phyloP scores from a whole-genome alignment of 202 grass and related monocot species.

The Musa balbisiana region DNA sequence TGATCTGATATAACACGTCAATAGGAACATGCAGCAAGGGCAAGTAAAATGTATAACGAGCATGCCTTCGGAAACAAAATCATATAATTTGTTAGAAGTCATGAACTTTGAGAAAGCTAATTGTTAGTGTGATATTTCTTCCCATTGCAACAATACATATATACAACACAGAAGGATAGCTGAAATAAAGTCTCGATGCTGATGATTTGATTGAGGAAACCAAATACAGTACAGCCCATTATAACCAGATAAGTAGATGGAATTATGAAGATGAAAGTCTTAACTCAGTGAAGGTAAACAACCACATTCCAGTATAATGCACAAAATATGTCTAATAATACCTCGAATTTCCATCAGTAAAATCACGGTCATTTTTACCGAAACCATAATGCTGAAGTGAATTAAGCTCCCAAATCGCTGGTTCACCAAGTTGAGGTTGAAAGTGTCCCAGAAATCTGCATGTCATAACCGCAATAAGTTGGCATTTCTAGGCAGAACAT shows the following conservation, averaged over 20 bases:
- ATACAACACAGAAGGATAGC: background rate
- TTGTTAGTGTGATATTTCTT: too few relatives aligned
- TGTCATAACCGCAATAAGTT: background rate
- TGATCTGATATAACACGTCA: background rate
- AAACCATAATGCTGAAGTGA: slow-evolving; percentile 79
- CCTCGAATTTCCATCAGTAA: slow-evolving; percentile 54
- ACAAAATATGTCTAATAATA: background rate
- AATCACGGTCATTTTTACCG: slow-evolving; percentile 49
- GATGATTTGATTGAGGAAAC: too few relatives aligned
- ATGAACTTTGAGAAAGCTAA: too few relatives aligned
- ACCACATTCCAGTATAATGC: background rate
- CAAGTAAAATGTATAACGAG: background rate
- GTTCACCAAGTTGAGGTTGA: slow-evolving; percentile 77
- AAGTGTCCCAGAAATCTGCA: slow-evolving; percentile 91
- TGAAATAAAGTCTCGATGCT: background rate
- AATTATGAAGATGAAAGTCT: background rate
- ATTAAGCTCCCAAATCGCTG: slow-evolving; percentile 77
- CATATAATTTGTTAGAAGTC: too few relatives aligned
- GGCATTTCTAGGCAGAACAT: background rate
- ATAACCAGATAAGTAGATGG: too few relatives aligned
- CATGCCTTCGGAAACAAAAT: too few relatives aligned
- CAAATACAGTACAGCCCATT: too few relatives aligned
- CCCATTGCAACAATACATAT: too few relatives aligned
- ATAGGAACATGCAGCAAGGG: background rate
- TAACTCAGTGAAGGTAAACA: background rate